These are phyloP conservation scores for Neurospora sp. DNA, from an alignment of 495 filamentous ascomycete species.

Conservation along the genomic window DNA sequence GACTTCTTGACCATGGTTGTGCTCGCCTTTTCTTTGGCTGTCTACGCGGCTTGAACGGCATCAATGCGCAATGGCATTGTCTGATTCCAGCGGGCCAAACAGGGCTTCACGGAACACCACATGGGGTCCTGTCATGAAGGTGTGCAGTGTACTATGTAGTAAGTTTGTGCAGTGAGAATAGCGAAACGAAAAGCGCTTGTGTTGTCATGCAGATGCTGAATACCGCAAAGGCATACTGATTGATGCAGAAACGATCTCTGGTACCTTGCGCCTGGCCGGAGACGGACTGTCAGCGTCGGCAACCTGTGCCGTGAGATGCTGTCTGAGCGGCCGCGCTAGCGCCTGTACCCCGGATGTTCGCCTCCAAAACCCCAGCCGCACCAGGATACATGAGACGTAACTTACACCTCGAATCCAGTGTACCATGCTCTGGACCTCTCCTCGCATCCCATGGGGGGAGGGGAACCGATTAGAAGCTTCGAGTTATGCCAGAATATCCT, in stretches of 20 bases:
- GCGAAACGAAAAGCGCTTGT: background rate
- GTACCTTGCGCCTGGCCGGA: constrained; percentile 8
- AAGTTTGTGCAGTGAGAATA: background rate
- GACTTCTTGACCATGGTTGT: background rate
- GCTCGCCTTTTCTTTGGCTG: background rate
- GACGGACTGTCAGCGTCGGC: constrained; percentile 11
- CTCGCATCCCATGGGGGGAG: background rate
- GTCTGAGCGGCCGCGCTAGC: constrained; percentile 14
- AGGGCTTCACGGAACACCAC: constrained; percentile 6
- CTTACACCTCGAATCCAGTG: background rate
- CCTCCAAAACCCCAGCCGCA: constrained; percentile 23
- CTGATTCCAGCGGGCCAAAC: constrained; percentile 20
- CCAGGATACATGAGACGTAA: background rate
- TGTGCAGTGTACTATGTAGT: background rate
- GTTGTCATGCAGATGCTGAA: background rate
- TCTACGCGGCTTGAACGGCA: background rate
- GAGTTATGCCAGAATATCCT: background rate
- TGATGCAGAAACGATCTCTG: constrained; percentile 15
- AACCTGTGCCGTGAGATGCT: constrained; percentile 12
- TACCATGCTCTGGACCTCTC: background rate
- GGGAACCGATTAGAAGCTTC: background rate
- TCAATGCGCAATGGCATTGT: constrained; percentile 6
- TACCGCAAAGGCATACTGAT: background rate
- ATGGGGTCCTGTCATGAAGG: background rate
- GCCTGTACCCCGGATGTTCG: constrained; percentile 16